phyloP scores from a whole-genome alignment of 116 monocot species.

The Cymodocea nodosa region DNA sequence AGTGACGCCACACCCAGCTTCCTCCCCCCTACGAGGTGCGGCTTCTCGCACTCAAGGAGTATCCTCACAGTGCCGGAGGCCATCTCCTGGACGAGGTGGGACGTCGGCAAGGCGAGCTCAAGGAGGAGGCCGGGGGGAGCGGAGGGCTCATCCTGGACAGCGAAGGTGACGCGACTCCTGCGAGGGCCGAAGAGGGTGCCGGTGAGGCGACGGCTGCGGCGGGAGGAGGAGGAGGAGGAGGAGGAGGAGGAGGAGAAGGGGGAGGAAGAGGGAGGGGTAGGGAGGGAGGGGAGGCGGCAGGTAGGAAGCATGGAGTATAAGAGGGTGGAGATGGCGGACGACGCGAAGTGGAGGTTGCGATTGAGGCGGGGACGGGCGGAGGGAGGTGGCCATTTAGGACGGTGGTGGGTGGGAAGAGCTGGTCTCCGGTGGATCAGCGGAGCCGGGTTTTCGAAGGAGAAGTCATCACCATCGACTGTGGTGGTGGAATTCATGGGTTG shows the following conservation, averaged over 20 bases:
- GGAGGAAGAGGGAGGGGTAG: too few relatives aligned
- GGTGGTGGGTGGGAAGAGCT: background rate
- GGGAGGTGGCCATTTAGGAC: background rate
- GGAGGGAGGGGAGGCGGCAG: background rate
- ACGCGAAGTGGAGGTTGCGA: background rate
- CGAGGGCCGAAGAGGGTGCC: slow-evolving; percentile 19
- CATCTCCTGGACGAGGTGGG: slow-evolving; percentile 32
- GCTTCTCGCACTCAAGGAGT: slow-evolving; percentile 35
- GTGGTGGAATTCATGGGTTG: background rate
- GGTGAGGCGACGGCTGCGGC: slow-evolving; percentile 7
- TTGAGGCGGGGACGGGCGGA: background rate
- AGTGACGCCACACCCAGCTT: slow-evolving; percentile 10
- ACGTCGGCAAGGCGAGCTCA: slow-evolving; percentile 18
- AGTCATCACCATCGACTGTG: background rate
- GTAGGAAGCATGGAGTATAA: slow-evolving; percentile 9
- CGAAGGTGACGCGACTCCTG: slow-evolving; percentile 16
- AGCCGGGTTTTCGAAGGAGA: slow-evolving; percentile 6
- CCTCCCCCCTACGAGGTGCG: background rate
- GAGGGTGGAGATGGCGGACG: background rate
- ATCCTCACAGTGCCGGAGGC: slow-evolving; percentile 47
- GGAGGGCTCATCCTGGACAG: slow-evolving; percentile 10
- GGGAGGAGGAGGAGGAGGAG: background rate
- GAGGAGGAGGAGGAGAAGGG: background rate
- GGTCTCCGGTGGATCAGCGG: slow-evolving; percentile 11
- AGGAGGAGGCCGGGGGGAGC: slow-evolving; percentile 14